Percentiles rank a stretch among this genome's conserved stretches.
Evolutionary conservation across 176 grass and related monocot species (phyloP).

Genomic region (Eleusine coracana): DNA sequence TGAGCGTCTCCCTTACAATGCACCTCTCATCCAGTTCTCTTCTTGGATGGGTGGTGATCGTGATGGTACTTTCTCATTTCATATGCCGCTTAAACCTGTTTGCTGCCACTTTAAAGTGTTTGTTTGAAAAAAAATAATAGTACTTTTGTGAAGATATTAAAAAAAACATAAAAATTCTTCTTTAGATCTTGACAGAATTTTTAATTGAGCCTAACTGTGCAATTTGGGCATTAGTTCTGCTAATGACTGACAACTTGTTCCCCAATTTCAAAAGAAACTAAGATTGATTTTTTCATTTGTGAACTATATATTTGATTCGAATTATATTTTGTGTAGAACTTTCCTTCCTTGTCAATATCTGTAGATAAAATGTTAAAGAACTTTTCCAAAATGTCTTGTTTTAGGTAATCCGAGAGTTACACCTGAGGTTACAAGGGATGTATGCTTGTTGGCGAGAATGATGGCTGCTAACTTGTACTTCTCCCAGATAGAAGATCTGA

Average conservation of each 20-base stretch:
- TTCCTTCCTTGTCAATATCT: neutral
- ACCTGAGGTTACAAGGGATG: constrained; percentile 95
- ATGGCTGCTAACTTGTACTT: constrained; percentile 98
- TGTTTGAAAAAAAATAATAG: constrained; percentile 2
- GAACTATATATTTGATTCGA: neutral
- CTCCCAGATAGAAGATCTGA: constrained; percentile 96
- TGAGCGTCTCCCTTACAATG: constrained; percentile 90
- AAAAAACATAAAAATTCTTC: neutral
- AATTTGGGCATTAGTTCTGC: neutral
- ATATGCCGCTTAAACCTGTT: neutral
- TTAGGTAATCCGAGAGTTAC: constrained; percentile 98
- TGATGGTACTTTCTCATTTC: constrained; percentile 72
- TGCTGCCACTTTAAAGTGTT: constrained; percentile 11
- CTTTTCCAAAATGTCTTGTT: constrained; percentile 29
- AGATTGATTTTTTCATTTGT: neutral
- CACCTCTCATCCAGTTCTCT: constrained; percentile 96
- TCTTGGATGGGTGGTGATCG: constrained; percentile 99
- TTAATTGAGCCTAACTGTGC: neutral
- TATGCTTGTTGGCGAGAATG: constrained; percentile 95
- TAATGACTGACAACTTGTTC: neutral
- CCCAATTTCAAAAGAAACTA: neutral
- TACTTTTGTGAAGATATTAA: neutral
- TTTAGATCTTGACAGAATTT: neutral
- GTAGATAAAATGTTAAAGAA: constrained; percentile 1
- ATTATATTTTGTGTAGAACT: constrained; percentile 10